Base-by-base conservation (phyloP, 164 flowering plant genomes). In the Vitis riparia region DNA sequence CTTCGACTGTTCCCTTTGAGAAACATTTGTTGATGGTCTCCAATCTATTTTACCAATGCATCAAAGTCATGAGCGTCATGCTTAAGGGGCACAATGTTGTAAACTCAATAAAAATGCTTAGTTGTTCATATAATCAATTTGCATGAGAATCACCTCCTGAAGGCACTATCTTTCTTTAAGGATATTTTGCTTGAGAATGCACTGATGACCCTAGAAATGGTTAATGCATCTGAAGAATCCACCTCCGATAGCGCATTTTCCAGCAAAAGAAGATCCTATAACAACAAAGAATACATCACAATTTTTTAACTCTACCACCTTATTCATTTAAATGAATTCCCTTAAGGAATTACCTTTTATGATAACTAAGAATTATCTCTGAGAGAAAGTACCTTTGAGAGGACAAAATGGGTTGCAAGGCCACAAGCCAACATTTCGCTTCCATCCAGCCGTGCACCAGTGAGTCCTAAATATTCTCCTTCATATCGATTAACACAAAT, bases 351-450 rank as follows among this genome's bases (percentile, higher is more conserved):
- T 32, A 32, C 37, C 6, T 3, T 32, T 32, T 32, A 32, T 32
- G 44, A 32, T 32, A 3, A 32, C 2, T 32, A 3, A 7, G 6
- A 32, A 3, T 7, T 32, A 51, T 3, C 52, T 44, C 16, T 44
- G 29, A 12, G 16, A 3, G 55, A 64, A 29, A 17, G 29, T 75
- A 75, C 78, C 78, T 66, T 66, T 13, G 75, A 70, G n/a, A 49
- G 55, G 60, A 75, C 67, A 47, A 75, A 71, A 67, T 75, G 78
- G 53, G 78, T 75, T 12, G 71, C 74, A 60, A 75, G 78, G 1
- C 78, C 78, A 66, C 67, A 75, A 9, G 71, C 78, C 48, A 66
- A 55, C 78, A 75, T 66, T 55, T 75, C 78, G 11, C 5, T 12
- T 27, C 78, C 75, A 53, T 66, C 47, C 8, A 75, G 12, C 17